Percentiles rank a stretch among this genome's conserved stretches.
Conservation (phyloP, 371 early-diverging fungal genomes). For the Mucor saturninus region DNA sequence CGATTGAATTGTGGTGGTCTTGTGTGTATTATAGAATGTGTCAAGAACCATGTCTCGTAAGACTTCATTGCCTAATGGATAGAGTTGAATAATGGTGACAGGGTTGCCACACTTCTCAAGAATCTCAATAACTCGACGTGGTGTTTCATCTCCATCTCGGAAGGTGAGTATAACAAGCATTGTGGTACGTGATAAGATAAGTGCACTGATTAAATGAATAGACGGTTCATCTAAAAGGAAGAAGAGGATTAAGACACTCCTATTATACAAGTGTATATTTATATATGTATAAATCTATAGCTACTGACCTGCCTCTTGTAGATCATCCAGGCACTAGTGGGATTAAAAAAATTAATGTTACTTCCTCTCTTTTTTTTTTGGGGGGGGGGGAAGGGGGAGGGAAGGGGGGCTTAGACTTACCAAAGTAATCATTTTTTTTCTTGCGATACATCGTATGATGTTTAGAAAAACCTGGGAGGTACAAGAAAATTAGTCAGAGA, state of each 20-base stretch:
- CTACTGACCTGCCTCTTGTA: constrained; percentile 50
- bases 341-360: neutral
- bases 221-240: constrained; percentile 44
- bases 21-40: constrained; percentile 34
- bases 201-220: constrained; percentile 39
- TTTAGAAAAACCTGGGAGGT: constrained; percentile 41
- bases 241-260: neutral
- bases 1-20: neutral
- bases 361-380: too few relatives aligned
- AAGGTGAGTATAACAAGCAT: constrained; percentile 49
- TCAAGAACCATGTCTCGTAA: constrained; percentile 38
- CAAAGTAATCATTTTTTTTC: constrained; percentile 46
- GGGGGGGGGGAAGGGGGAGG: too few relatives aligned
- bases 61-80: constrained; percentile 28
- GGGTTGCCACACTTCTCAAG: constrained; percentile 10
- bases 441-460: constrained; percentile 45
- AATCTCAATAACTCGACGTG: constrained; percentile 28
- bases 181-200: constrained; percentile 38
- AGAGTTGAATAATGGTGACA: constrained; percentile 33
- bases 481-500: neutral
- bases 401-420: constrained; percentile 21
- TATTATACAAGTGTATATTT: neutral
- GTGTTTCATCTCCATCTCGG: constrained; percentile 41
- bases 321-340: constrained; percentile 50
- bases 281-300: neutral